Evolutionary conservation across 768 basidiomycete species (phyloP).

Genomic region (Cubamyces lactineus): DNA sequence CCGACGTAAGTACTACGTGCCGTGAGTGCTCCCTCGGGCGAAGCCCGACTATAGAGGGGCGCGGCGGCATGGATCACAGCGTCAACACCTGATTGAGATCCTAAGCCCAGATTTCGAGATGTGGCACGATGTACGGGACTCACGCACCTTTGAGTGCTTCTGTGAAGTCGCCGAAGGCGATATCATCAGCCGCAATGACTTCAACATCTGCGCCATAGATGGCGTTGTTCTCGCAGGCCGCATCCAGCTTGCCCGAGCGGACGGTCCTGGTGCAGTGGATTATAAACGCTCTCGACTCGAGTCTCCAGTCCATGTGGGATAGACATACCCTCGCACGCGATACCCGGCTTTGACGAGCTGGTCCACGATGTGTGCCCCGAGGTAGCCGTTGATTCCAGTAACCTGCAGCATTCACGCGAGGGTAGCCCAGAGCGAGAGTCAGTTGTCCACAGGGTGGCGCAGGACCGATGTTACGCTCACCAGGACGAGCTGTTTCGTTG

Average conservation of each 20-base stretch:
- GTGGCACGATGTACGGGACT: too few species aligned
- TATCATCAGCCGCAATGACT: conserved; percentile 28
- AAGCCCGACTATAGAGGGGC: conserved; percentile 6
- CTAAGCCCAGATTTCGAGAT: background rate
- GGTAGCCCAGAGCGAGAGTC: too few species aligned
- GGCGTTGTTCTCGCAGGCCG: conserved; percentile 6
- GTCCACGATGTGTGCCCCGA: conserved; percentile 46
- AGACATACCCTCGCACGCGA: conserved; percentile 49
- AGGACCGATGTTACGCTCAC: too few species aligned
- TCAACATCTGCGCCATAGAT: conserved; percentile 27
- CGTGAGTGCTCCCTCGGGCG: conserved; percentile 6
- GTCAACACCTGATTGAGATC: conserved; percentile 9
- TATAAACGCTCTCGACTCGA: too few species aligned
- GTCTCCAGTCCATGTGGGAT: background rate
- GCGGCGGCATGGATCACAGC: conserved; percentile 26
- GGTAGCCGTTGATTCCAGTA: conserved; percentile 47
- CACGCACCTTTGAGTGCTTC: conserved; percentile 32
- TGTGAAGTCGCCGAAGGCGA: conserved; percentile 27
- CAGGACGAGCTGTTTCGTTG: too few species aligned
- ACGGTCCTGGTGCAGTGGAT: conserved; percentile 16
- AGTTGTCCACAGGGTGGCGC: too few species aligned
- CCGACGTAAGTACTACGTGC: too few species aligned
- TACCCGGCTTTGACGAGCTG: conserved; percentile 48
- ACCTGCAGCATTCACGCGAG: conserved; percentile 32
- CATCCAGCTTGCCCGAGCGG: conserved; percentile 22